Base-by-base conservation (phyloP, 225 moss, liverwort and hornwort species). In the Physcomitrium patens region DNA sequence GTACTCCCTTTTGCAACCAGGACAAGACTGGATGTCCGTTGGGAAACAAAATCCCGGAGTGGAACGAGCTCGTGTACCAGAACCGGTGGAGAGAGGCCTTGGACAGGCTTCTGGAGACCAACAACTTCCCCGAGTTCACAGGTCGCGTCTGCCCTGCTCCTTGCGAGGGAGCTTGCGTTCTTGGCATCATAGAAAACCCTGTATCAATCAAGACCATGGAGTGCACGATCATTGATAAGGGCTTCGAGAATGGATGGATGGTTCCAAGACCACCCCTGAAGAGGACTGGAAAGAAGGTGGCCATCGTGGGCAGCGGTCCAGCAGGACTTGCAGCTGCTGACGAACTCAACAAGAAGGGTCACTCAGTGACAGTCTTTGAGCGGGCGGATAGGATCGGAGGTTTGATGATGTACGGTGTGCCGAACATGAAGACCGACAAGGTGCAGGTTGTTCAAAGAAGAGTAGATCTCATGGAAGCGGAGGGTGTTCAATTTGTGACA, bases 341-440 rank as follows among this genome's bases (percentile, higher is more conserved):
- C 67, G 84, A 91, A 68, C 68, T 91, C 27, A 91, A 91, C 65
- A 91, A 91, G 50, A 79, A 72, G 20, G 86, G 91, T 5, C 88
- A 88, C 60, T 73, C 28, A 43, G 86, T 91, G 10, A 86, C 86
- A 27, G 86, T 91, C 13, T 91, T 86, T 43, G 91, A 91, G 71
- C 67, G 88, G 41, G 79, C 91, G 3, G 88, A 91, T 64, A 77
- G 91, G 59, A 69, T 88, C 19, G 90, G 90, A 55, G 90, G 88
- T 57, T 70, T 91, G 12, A 88, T 91, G 90, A 88, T 88, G 87
- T 90, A 90, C 23, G 90, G 87, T 41, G 90, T 87, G 7, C 90
- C 90, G 10, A 90, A 90, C 18, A 90, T 90, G 90, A 90, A 87
- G 71, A 85, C 90, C 28, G 87, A 90, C 31, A 87, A 90, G 78